Evolutionary conservation across 495 filamentous ascomycete genomes (phyloP).

Genomic region (Penicillium malachiteum): DNA sequence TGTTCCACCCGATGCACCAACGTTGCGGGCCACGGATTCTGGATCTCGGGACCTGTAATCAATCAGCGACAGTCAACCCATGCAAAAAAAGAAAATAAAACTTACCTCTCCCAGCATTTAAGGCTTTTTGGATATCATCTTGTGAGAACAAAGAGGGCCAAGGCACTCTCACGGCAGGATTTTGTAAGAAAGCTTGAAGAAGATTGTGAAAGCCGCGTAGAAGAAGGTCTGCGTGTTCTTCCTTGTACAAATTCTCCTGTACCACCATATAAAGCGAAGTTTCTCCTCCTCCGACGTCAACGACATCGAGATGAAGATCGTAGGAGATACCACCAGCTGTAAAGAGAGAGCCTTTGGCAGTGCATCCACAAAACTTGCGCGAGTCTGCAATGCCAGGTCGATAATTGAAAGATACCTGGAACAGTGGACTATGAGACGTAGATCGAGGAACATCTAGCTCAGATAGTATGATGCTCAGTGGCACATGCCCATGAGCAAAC

Average conservation of each 20-base stretch:
- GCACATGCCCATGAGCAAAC: conserved; percentile 25
- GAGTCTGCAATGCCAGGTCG: conserved; percentile 15
- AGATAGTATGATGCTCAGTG: conserved; percentile 46
- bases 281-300: conserved; percentile 11
- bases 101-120: conserved; percentile 17
- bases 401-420: conserved; percentile 45
- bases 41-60: conserved; percentile 16
- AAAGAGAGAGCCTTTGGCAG: conserved; percentile 15
- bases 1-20: conserved; percentile 35
- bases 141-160: conserved; percentile 17
- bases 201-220: conserved; percentile 31
- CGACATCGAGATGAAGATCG: conserved; percentile 23
- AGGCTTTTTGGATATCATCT: conserved; percentile 9
- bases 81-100: background rate
- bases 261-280: conserved; percentile 12
- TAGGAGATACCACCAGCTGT: conserved; percentile 24
- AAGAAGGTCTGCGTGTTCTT: conserved; percentile 23
- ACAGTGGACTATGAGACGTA: conserved; percentile 34
- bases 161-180: conserved; percentile 19
- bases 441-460: conserved; percentile 34
- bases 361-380: conserved; percentile 19
- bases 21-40: conserved; percentile 32
- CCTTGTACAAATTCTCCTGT: conserved; percentile 26
- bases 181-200: conserved; percentile 20
- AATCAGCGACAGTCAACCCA: background rate